Evolutionary conservation across 495 filamentous ascomycete genomes (phyloP).

Genomic region (Penicillium pulvis): DNA sequence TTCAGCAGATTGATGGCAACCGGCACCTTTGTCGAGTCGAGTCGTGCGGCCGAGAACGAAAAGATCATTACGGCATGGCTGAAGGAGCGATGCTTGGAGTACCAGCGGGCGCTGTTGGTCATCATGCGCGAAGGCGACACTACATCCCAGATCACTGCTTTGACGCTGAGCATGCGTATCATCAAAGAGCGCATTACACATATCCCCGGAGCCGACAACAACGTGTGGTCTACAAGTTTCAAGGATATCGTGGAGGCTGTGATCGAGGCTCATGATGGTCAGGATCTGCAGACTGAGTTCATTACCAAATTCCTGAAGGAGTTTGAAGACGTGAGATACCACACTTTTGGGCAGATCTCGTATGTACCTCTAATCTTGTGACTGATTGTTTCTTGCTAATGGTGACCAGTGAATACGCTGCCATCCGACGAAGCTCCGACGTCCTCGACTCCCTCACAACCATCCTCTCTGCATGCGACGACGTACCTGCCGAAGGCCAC

Average conservation of each 20-base stretch:
- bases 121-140: slow-evolving; percentile 57
- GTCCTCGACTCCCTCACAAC: slow-evolving; percentile 58
- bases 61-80: slow-evolving; percentile 77
- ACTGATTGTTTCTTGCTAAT: slow-evolving; percentile 7
- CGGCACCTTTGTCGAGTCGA: slow-evolving; percentile 68
- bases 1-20: slow-evolving; percentile 79
- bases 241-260: slow-evolving; percentile 61
- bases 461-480: slow-evolving; percentile 66
- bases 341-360: slow-evolving; percentile 71
- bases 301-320: slow-evolving; percentile 72
- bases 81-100: slow-evolving; percentile 70
- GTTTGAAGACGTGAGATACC: slow-evolving; percentile 84
- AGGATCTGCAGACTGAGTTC: slow-evolving; percentile 67
- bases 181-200: slow-evolving; percentile 74
- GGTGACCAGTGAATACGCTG: slow-evolving; percentile 34
- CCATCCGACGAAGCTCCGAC: slow-evolving; percentile 33
- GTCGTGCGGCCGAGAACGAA: slow-evolving; percentile 69
- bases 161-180: slow-evolving; percentile 81
- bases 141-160: slow-evolving; percentile 57
- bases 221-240: slow-evolving; percentile 68
- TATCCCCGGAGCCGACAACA: slow-evolving; percentile 58
- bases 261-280: slow-evolving; percentile 55
- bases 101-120: slow-evolving; percentile 55
- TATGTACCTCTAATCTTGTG: slow-evolving; percentile 43
- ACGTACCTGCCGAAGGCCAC: slow-evolving; percentile 60